These are phyloP conservation scores for Mikania micrantha DNA, from an alignment of 129 eudicot genomes.

Conservation along the genomic window DNA sequence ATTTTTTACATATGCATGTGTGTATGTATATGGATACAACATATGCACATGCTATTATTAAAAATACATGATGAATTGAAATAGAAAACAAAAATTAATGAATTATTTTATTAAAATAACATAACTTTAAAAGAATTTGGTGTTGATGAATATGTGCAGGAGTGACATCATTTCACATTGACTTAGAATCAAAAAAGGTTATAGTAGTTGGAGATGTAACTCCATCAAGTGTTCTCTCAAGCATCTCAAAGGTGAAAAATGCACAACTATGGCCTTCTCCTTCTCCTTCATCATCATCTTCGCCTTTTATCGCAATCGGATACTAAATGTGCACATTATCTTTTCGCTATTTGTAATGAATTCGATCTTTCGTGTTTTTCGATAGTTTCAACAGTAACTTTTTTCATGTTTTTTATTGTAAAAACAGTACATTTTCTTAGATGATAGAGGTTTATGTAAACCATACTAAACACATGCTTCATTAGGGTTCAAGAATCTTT, in stretches of 20 bases:
- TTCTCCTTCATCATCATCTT: constrained; percentile 7
- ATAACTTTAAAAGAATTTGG: not conserved
- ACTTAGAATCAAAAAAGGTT: constrained; percentile 45
- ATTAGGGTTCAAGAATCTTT: not conserved
- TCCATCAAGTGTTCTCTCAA: constrained; percentile 36
- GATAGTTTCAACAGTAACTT: not conserved
- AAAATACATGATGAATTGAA: no score
- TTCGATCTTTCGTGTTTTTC: constrained; percentile 1
- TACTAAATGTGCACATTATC: constrained; percentile 19
- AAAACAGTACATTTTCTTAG: not conserved
- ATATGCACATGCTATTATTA: no score
- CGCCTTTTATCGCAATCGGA: constrained; percentile 27
- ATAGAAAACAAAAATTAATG: no score
- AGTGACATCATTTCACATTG: constrained; percentile 44
- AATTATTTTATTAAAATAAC: no score
- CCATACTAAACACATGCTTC: not conserved
- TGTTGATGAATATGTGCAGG: constrained; percentile 24
- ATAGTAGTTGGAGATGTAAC: constrained; percentile 45
- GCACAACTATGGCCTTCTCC: constrained; percentile 41
- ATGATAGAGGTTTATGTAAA: not conserved
- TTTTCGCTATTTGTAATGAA: constrained; percentile 14
- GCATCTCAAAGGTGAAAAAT: constrained; percentile 37
- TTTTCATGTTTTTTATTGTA: not conserved
- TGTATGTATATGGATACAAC: no score
- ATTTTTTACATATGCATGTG: no score